Evolutionary conservation across 495 filamentous ascomycete genomes (phyloP).

Genomic region (Tirmania nivea): DNA sequence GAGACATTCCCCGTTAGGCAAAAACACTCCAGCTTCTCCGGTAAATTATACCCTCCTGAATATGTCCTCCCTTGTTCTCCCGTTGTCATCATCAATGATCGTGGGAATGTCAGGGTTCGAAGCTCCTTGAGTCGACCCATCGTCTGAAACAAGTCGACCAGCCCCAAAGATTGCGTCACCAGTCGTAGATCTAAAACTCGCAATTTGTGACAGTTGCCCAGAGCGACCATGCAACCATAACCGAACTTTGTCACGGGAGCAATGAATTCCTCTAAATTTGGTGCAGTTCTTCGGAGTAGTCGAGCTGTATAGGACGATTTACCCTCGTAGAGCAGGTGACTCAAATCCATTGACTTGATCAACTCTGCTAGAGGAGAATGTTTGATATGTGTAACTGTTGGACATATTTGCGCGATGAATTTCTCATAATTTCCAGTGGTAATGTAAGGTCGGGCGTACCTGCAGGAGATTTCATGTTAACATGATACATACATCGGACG

Average conservation of each 20-base stretch:
- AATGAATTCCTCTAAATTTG: conserved; percentile 35
- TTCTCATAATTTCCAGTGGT: conserved; percentile 27
- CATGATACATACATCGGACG: neutral
- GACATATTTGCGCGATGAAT: conserved; percentile 43
- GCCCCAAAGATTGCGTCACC: conserved; percentile 31
- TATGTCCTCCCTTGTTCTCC: neutral
- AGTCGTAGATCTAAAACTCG: conserved; percentile 36
- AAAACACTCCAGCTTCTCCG: conserved; percentile 25
- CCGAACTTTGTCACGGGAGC: conserved; percentile 46
- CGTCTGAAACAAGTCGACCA: conserved; percentile 31
- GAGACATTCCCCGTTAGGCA: conserved; percentile 26
- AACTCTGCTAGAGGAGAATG: conserved; percentile 32
- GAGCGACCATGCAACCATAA: conserved; percentile 38
- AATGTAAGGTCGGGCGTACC: conserved; percentile 17
- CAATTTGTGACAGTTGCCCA: conserved; percentile 39
- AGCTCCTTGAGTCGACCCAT: conserved; percentile 29
- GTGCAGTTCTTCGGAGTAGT: conserved; percentile 37
- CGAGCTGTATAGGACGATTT: conserved; percentile 42
- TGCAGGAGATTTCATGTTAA: conserved; percentile 2
- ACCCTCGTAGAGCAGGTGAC: conserved; percentile 40
- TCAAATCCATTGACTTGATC: conserved; percentile 37
- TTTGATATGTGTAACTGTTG: conserved; percentile 35
- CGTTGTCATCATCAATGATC: conserved; percentile 18
- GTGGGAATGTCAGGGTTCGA: conserved; percentile 32
- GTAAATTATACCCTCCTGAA: conserved; percentile 23